Base-by-base conservation (phyloP, 345 rosid species). In the Euphorbia lathyris region DNA sequence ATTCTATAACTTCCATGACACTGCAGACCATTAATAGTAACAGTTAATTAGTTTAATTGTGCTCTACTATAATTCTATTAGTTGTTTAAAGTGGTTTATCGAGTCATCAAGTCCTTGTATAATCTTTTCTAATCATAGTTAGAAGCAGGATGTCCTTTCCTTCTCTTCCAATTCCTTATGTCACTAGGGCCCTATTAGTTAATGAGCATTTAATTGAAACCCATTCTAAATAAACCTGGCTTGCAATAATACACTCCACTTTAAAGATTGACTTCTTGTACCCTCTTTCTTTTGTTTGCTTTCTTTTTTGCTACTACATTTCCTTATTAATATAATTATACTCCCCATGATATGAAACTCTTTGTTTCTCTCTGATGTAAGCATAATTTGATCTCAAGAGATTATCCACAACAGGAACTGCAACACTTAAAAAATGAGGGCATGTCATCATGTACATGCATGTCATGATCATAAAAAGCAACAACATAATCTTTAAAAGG, bases 381-480 rank as follows among this genome's bases (percentile, higher is more conserved):
- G 88, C 89, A 66, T 61, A 59, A 76, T 58, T 72, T 70, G 76
- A 76, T 76, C 74, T 34, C 69, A 68, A 73, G 76, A 81, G 63
- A 81, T 88, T 86, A 87, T 84, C 90, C 92, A 81, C 83, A 78
- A 70, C 38, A 61, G 22, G 59, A 55, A 45, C 43, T 42, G 73
- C 63, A 60, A 32, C 45, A 67, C 70, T 64, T 12, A 9, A 61
- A 50, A 27, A 27, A 50, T 74, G 58, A 40, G 36, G 4, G 27
- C 71, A 68, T 32, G 60, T 53, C 68, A 50, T 68, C 51, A 32
- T 23, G 7, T 43, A 25, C 58, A 81, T 82, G 69, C 71, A 71
- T 78, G 32, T 17, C 78, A 60, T 58, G 66, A 45, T 40, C 65
- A 70, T 38, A 51, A 16, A 50, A 51, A 32, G 59, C 43, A 58